Evolutionary conservation across 2,329 filamentous ascomycete species (phyloP), one percentile per base, ranked within the genome.

Genomic region (Aspergillus sp.): DNA sequence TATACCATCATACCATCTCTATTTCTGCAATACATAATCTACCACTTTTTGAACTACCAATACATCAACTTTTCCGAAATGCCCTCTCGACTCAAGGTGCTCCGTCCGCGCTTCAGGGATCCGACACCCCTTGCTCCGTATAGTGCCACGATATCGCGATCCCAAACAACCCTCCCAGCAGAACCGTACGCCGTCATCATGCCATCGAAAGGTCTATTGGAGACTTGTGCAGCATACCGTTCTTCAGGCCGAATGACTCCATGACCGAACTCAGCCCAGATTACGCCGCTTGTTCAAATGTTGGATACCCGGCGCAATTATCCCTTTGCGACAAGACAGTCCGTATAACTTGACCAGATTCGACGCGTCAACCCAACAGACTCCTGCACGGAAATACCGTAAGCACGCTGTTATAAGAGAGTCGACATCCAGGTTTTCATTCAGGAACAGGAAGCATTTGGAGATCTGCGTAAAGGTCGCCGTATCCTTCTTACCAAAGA

Each of bases 301-400:
- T 48, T 13, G 71, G 71, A 65, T 78, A 74, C 76, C 76, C 4
- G 77, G 76, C 0, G 73, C 69, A 26, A 79, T 72, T 2, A 68
- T 70, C 0, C 77, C 77, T 53, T 79, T 79, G 30, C 60, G 63
- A 2, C 70, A 69, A 12, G 67, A 68, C 2, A 79, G 64, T 0
- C 77, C 77, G 58, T 79, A 80, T 54, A 79, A 62, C 62, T 75
- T 78, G 0, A 78, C 78, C 1, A 77, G 71, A 50, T 79, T 80
- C 0, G 73, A 72, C 3, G 71, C 2, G 76, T 79, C n/a, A 80
- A 53, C 60, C 77, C 72, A 17, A 80, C 78, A 62, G 79, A 80
- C 4, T 71, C 70, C n/a, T 73, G 72, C 3, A 75, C 68, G 55
- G 56, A 74, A 32, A 67, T 65, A 62, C 65, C 53, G 59, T 61